Percentiles rank a stretch among this genome's conserved stretches.
Conservation (phyloP, 345 rosid species). For the Chamaenerion angustifolium region DNA sequence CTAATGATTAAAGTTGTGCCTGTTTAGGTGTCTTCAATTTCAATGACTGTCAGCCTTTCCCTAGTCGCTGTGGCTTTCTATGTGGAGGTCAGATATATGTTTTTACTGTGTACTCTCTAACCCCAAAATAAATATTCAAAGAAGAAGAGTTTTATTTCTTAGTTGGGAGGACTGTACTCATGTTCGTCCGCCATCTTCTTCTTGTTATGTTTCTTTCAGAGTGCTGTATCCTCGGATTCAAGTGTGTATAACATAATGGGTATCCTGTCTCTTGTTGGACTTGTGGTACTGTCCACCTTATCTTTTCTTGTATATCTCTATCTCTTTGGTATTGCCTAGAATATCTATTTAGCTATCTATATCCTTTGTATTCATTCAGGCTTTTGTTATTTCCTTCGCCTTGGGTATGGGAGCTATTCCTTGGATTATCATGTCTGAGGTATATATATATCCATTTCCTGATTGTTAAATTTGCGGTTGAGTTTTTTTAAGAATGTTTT, state of each 20-base stretch:
- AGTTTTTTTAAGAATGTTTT: too few relatives aligned
- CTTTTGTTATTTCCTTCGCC: constrained; percentile 61
- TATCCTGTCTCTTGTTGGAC: constrained; percentile 68
- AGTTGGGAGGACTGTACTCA: too few relatives aligned
- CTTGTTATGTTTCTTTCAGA: constrained; percentile 28
- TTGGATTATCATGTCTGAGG: constrained; percentile 99
- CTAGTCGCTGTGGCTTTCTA: constrained; percentile 59
- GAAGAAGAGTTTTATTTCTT: too few relatives aligned
- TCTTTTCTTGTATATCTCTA: too few relatives aligned
- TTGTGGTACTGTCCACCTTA: constrained; percentile 46
- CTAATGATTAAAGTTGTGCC: too few relatives aligned
- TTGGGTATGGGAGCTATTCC: constrained; percentile 94
- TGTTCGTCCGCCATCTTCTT: neutral
- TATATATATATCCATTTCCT: constrained; percentile 6
- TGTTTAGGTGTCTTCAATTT: constrained; percentile 56
- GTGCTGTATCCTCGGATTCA: constrained; percentile 36
- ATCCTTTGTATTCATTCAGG: constrained; percentile 20
- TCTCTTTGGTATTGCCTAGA: too few relatives aligned
- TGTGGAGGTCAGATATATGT: constrained; percentile 31
- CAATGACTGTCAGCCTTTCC: constrained; percentile 62
- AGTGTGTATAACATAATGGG: constrained; percentile 39
- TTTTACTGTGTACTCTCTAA: too few relatives aligned
- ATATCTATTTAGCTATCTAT: too few relatives aligned
- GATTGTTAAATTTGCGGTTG: too few relatives aligned
- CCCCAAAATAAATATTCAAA: too few relatives aligned